Evolutionary conservation across 306 rosid genomes (phyloP).

Genomic region (Mimosa bimucronata): DNA sequence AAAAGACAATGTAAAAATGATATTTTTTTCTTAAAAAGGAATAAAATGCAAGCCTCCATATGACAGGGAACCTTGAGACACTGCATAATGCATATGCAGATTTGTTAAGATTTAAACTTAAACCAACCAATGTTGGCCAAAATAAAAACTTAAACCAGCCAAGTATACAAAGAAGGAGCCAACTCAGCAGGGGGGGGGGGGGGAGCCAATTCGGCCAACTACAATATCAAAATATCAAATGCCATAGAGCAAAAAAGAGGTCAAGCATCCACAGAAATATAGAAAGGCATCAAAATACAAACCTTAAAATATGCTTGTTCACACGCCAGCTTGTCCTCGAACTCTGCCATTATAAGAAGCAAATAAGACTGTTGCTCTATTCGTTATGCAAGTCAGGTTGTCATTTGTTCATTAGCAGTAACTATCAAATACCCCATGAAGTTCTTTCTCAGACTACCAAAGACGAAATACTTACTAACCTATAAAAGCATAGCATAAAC

Average conservation of each 20-base stretch:
- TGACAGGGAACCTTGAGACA: not conserved
- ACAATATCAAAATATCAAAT: slow-evolving; percentile 19
- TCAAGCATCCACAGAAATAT: not conserved
- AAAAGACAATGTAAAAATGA: slow-evolving; percentile 13
- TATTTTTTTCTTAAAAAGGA: not conserved
- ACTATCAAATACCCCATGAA: not conserved
- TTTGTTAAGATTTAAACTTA: too few relatives aligned
- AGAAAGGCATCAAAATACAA: slow-evolving; percentile 16
- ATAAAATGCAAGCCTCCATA: slow-evolving; percentile 20
- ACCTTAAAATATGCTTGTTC: slow-evolving; percentile 98
- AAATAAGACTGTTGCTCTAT: slow-evolving; percentile 32
- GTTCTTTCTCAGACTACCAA: not conserved
- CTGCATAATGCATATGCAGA: slow-evolving; percentile 2
- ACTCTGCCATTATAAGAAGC: slow-evolving; percentile 57
- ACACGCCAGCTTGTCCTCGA: slow-evolving; percentile 72
- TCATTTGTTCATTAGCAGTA: not conserved
- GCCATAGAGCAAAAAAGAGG: slow-evolving; percentile 20
- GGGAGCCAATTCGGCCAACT: too few relatives aligned
- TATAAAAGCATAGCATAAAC: slow-evolving; percentile 92
- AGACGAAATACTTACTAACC: slow-evolving; percentile 54
- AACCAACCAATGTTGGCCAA: too few relatives aligned
- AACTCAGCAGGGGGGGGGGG: too few relatives aligned
- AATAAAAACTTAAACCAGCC: slow-evolving; percentile 27
- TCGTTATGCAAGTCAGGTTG: not conserved
- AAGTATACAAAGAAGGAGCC: slow-evolving; percentile 6